A percentile compares a stretch with the other conserved stretches of the same genome.
Evolutionary conservation across 352 stramenopile species (phyloP).

Genomic region (Plasmopara muralis): DNA sequence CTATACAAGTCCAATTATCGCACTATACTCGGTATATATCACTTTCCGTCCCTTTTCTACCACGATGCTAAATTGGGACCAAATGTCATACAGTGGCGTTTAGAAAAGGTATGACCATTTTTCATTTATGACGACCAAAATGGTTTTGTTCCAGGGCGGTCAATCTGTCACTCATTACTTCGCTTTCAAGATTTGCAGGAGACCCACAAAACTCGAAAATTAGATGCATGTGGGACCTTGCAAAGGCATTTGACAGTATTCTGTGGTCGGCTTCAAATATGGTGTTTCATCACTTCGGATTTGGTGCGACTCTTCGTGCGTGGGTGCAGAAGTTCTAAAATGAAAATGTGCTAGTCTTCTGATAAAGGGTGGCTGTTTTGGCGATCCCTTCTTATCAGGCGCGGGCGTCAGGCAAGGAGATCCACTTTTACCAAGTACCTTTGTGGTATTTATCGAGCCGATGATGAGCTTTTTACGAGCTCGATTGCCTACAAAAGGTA

Average conservation of each 20-base stretch:
- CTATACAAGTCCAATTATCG: slow-evolving; percentile 5
- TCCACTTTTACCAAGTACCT: slow-evolving; percentile 8
- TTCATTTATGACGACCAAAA: slow-evolving; percentile 17
- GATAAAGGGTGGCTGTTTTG: slow-evolving; percentile 7
- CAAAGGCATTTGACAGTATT: neutral
- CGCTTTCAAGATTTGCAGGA: slow-evolving; percentile 12
- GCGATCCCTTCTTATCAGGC: slow-evolving; percentile 5
- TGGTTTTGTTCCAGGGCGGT: slow-evolving; percentile 4
- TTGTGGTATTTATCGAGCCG: slow-evolving; percentile 13
- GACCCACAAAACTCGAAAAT: neutral
- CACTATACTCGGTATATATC: slow-evolving; percentile 4
- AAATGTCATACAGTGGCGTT: neutral
- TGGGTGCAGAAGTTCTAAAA: slow-evolving; percentile 13
- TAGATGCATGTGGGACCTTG: slow-evolving; percentile 3
- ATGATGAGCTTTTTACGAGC: slow-evolving; percentile 5
- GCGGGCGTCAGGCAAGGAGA: slow-evolving; percentile 10
- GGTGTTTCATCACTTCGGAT: slow-evolving; percentile 1
- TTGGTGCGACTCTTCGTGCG: neutral
- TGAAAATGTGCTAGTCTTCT: slow-evolving; percentile 6
- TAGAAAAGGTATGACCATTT: neutral
- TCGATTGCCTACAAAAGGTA: slow-evolving; percentile 8
- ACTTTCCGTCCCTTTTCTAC: slow-evolving; percentile 11
- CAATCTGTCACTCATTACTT: slow-evolving; percentile 11
- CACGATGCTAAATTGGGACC: slow-evolving; percentile 6
- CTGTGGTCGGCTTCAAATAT: neutral